These are phyloP conservation scores for Pseudomicrostroma phylloplanum DNA, from an alignment of 1,284 basidiomycete species.

Conservation along the genomic window DNA sequence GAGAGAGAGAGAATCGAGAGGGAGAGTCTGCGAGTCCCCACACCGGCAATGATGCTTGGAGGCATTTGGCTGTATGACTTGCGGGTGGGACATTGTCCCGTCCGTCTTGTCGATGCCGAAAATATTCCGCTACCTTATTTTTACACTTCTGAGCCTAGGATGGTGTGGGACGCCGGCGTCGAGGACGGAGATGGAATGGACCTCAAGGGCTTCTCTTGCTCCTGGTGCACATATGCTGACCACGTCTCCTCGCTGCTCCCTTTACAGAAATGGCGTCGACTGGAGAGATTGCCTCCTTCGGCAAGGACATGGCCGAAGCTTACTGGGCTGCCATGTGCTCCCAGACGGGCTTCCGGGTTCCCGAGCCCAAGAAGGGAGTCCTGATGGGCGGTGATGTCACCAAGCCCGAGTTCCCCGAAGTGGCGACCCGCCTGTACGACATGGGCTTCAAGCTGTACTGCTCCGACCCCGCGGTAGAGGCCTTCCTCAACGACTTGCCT, in stretches of 20 bases:
- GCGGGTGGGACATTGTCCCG: no score
- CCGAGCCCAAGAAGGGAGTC: constrained; percentile 69
- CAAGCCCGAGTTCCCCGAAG: constrained; percentile 71
- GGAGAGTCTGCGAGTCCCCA: not conserved
- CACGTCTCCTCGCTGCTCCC: constrained; percentile 4
- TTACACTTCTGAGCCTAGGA: constrained; percentile 12
- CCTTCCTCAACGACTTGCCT: constrained; percentile 64
- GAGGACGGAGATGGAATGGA: constrained; percentile 11
- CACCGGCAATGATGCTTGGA: constrained; percentile 15
- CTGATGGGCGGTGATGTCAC: constrained; percentile 78
- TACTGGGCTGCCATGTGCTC: constrained; percentile 88
- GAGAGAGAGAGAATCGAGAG: not conserved
- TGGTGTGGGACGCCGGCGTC: no score
- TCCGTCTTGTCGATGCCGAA: constrained; percentile 11
- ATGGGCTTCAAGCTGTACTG: constrained; percentile 89
- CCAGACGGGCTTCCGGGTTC: constrained; percentile 85
- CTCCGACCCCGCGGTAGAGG: constrained; percentile 72
- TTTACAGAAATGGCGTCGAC: constrained; percentile 90
- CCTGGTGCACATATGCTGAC: not conserved
- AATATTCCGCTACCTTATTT: constrained; percentile 17
- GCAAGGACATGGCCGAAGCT: constrained; percentile 86
- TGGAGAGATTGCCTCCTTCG: constrained; percentile 96
- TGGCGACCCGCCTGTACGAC: constrained; percentile 60
- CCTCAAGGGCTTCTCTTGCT: not conserved
- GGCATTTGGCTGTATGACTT: constrained; percentile 18